These are phyloP conservation scores for Allium fistulosum DNA, from an alignment of 106 monocot species.

Conservation along the genomic window DNA sequence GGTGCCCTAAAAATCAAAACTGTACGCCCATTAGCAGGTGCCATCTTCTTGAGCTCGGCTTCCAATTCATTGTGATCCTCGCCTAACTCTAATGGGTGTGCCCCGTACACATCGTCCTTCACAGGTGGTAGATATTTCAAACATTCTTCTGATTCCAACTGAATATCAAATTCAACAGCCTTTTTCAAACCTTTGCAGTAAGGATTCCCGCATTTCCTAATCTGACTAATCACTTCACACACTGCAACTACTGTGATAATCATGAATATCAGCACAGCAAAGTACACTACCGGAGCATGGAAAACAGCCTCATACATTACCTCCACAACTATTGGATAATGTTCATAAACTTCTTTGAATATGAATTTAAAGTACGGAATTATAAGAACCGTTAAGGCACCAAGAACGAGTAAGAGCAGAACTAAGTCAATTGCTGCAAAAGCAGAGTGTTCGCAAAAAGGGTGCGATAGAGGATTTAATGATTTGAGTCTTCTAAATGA, in stretches of 20 bases:
- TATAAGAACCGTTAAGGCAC: slow-evolving; percentile 40
- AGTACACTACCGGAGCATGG: slow-evolving; percentile 48
- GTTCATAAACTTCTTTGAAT: slow-evolving; percentile 18
- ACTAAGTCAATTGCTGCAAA: slow-evolving; percentile 63
- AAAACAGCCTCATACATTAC: slow-evolving; percentile 30
- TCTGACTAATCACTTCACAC: slow-evolving; percentile 49
- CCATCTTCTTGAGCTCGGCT: slow-evolving; percentile 96
- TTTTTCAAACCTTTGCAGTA: slow-evolving; percentile 58
- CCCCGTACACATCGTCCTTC: slow-evolving; percentile 26
- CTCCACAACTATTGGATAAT: slow-evolving; percentile 24
- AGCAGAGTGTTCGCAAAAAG: slow-evolving; percentile 85
- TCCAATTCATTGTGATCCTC: slow-evolving; percentile 77
- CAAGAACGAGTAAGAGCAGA: slow-evolving; percentile 51
- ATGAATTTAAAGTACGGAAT: slow-evolving; percentile 57
- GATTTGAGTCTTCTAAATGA: slow-evolving; percentile 26
- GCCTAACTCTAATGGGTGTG: slow-evolving; percentile 39
- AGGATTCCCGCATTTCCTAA: slow-evolving; percentile 86
- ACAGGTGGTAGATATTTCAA: slow-evolving; percentile 30
- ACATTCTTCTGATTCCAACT: slow-evolving; percentile 90
- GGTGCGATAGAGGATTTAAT: slow-evolving; percentile 44
- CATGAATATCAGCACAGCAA: slow-evolving; percentile 22
- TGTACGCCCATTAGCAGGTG: slow-evolving; percentile 77
- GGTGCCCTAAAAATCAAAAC: slow-evolving; percentile 75
- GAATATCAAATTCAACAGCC: slow-evolving; percentile 89
- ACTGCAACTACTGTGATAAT: slow-evolving; percentile 15